Conservation (phyloP, 345 rosid species). For the Bretschneidera sinensis region DNA sequence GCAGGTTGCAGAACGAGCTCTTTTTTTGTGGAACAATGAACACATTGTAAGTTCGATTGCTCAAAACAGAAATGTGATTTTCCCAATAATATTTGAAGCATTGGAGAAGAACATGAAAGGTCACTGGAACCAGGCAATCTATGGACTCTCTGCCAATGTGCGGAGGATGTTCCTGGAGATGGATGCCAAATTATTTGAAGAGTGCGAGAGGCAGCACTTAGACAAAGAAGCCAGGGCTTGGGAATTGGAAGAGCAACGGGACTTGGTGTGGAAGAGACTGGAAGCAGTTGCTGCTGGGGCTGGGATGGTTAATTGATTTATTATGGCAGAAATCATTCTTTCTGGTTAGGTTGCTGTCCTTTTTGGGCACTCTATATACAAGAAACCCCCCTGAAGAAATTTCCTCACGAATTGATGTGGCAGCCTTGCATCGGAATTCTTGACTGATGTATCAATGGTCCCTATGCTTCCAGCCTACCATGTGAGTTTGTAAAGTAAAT, state of each 20-base stretch:
- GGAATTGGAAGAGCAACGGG: slow-evolving; percentile 34
- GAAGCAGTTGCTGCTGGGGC: slow-evolving; percentile 32
- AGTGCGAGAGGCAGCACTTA: slow-evolving; percentile 25
- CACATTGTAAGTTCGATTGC: slow-evolving; percentile 48
- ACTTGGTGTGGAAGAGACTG: slow-evolving; percentile 37
- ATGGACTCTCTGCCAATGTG: slow-evolving; percentile 48
- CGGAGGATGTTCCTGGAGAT: slow-evolving; percentile 43
- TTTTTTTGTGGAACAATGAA: slow-evolving; percentile 66
- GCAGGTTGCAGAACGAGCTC: slow-evolving; percentile 65
- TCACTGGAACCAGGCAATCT: slow-evolving; percentile 62
- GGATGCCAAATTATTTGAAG: slow-evolving; percentile 37
- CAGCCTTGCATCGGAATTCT: too few relatives aligned
- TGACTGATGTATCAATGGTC: too few relatives aligned
- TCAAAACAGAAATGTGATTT: slow-evolving; percentile 41
- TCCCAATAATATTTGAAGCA: slow-evolving; percentile 51
- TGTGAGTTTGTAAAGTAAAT: too few relatives aligned
- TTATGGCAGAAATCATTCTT: too few relatives aligned
- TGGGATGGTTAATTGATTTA: neutral
- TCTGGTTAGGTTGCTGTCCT: too few relatives aligned
- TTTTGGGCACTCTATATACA: too few relatives aligned
- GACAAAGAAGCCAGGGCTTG: slow-evolving; percentile 36
- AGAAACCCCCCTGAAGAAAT: too few relatives aligned
- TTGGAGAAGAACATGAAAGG: slow-evolving; percentile 49
- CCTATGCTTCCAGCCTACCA: too few relatives aligned
- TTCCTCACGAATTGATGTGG: too few relatives aligned